These are phyloP conservation scores for Pseudocercospora fuligena DNA, from an alignment of 2,329 filamentous ascomycete species.

Conservation along the genomic window DNA sequence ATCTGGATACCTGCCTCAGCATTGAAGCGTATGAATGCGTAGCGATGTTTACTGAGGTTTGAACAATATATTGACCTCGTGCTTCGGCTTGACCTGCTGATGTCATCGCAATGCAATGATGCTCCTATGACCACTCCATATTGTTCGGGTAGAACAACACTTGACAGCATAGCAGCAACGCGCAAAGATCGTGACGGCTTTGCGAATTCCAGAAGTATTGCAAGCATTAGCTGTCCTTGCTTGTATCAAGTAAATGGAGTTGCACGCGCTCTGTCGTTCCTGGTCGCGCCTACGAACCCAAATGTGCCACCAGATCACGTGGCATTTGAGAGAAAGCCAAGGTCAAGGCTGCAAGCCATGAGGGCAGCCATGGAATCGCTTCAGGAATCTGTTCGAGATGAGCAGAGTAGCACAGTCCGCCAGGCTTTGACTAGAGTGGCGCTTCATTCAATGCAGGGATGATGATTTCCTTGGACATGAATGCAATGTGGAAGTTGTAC, in stretches of 20 bases:
- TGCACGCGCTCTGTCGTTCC: background rate
- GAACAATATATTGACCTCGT: background rate
- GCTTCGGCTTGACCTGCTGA: background rate
- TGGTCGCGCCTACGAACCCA: background rate
- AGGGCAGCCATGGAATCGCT: background rate
- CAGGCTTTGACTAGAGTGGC: background rate
- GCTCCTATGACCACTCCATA: constrained; percentile 13
- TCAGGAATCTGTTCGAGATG: no score
- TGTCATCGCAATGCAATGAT: constrained; percentile 12
- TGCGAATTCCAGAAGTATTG: background rate
- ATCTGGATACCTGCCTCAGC: background rate
- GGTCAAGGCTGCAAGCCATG: no score
- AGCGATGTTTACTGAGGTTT: background rate
- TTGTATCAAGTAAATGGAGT: background rate
- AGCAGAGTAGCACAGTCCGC: no score
- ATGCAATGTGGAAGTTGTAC: constrained; percentile 23
- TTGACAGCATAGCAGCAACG: background rate
- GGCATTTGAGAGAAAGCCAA: background rate
- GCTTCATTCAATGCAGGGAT: background rate
- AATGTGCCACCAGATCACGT: constrained; percentile 3
- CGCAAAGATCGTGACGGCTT: background rate
- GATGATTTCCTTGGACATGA: constrained; percentile 21
- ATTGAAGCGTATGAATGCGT: background rate
- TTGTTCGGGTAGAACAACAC: background rate
- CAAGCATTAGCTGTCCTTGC: background rate